These are phyloP conservation scores for Catharanthus roseus DNA, from an alignment of 257 asterid species.

Conservation along the genomic window DNA sequence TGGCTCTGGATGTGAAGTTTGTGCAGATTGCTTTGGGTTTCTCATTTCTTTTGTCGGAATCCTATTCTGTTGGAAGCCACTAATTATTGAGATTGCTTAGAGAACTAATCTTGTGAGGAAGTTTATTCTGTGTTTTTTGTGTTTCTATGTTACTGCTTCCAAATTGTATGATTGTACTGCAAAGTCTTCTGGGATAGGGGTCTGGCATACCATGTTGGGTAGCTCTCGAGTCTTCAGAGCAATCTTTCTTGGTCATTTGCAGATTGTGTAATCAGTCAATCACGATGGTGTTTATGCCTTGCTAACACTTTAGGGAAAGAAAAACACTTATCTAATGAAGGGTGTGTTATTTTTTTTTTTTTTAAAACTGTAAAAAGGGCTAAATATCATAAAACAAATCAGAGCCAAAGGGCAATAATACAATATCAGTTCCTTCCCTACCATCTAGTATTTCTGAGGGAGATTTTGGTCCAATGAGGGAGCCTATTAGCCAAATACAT, in stretches of 20 bases:
- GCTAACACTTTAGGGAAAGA: no score
- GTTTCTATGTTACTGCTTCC: neutral
- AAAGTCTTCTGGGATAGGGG: neutral
- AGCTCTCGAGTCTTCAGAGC: neutral
- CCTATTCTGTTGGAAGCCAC: neutral
- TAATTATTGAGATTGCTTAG: neutral
- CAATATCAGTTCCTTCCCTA: no score
- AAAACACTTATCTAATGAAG: no score
- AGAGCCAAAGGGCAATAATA: no score
- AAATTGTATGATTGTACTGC: neutral
- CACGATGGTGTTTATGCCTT: no score
- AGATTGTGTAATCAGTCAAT: no score
- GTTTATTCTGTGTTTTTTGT: neutral
- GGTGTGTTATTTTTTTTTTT: no score
- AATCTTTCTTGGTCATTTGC: neutral
- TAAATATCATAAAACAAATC: no score
- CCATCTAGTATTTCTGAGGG: no score
- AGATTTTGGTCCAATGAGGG: no score
- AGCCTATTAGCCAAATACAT: no score
- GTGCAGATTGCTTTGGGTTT: slow-evolving; percentile 7
- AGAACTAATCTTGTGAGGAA: neutral
- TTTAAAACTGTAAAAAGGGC: no score
- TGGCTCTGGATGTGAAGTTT: neutral
- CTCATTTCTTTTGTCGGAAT: neutral
- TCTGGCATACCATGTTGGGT: neutral